Conservation (phyloP, 2,329 filamentous ascomycete species). For the Teratosphaeria viscida region DNA sequence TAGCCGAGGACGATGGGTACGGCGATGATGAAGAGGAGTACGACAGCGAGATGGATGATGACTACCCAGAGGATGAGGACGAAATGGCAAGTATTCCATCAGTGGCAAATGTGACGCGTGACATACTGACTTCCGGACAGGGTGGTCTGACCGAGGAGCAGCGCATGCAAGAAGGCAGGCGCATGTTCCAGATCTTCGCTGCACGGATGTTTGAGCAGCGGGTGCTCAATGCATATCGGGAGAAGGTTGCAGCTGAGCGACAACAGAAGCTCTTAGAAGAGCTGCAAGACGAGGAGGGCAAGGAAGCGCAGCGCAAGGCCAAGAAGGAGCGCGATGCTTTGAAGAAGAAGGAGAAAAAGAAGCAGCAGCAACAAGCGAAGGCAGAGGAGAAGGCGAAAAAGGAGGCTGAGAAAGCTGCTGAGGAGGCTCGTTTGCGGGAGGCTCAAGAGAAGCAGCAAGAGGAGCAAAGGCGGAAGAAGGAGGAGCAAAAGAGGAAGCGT, state of each 20-base stretch:
- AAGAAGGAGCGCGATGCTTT: conserved; percentile 92
- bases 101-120: conserved; percentile 16
- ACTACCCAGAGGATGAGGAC: conserved; percentile 35
- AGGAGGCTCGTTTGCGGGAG: conserved; percentile 66
- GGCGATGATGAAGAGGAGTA: conserved; percentile 69
- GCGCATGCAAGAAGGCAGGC: conserved; percentile 93
- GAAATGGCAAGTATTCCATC: conserved; percentile 43
- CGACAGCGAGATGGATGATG: conserved; percentile 46
- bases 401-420: conserved; percentile 80
- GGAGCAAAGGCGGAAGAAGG: conserved; percentile 69
- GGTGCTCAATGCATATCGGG: conserved; percentile 91
- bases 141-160: conserved; percentile 96
- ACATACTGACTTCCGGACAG: conserved; percentile 43
- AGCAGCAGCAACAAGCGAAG: conserved; percentile 73
- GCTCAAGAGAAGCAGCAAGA: conserved; percentile 70
- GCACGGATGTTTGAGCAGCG: conserved; percentile 98
- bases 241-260: conserved; percentile 89
- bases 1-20: conserved; percentile 63
- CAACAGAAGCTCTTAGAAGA: conserved; percentile 87
- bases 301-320: conserved; percentile 68
- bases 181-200: conserved; percentile 99
- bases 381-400: conserved; percentile 85
- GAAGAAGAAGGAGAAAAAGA: conserved; percentile 89
- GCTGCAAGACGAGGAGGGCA: conserved; percentile 70
- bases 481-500: conserved; percentile 84